phyloP scores from a whole-genome alignment of 2,329 filamentous ascomycete species.

The Ophiosphaerella narmari region DNA sequence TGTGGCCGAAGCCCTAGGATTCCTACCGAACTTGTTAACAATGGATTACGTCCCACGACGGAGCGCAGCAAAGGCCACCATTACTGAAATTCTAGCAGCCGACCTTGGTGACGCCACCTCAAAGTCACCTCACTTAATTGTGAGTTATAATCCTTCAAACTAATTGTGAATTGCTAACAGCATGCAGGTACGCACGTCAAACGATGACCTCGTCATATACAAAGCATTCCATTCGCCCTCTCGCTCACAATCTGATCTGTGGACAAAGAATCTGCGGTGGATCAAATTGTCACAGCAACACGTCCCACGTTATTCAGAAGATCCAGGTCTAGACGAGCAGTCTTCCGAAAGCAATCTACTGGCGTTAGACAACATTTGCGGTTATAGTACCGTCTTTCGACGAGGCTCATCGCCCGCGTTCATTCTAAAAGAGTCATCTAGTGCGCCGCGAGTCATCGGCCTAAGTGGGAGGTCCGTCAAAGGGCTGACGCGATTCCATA shows the following conservation, averaged over 20 bases:
- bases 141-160: constrained; percentile 50
- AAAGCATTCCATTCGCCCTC: constrained; percentile 68
- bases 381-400: constrained; percentile 81
- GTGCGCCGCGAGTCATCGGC: constrained; percentile 73
- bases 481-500: constrained; percentile 77
- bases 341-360: constrained; percentile 57
- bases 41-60: constrained; percentile 71
- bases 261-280: constrained; percentile 70
- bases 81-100: constrained; percentile 81
- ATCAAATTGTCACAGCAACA: constrained; percentile 73
- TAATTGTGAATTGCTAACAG: constrained; percentile 2
- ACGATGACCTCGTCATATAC: constrained; percentile 85
- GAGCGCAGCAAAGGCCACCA: constrained; percentile 70
- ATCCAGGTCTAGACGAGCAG: constrained; percentile 55
- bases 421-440: constrained; percentile 80
- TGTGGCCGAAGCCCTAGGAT: constrained; percentile 74
- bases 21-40: constrained; percentile 76
- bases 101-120: constrained; percentile 78
- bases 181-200: constrained; percentile 71
- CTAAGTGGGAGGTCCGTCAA: constrained; percentile 71
- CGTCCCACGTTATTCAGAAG: constrained; percentile 62
- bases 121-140: constrained; percentile 78
- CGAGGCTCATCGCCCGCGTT: constrained; percentile 80
- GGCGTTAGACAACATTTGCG: constrained; percentile 67
- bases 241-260: constrained; percentile 47